Percentiles rank a stretch among this genome's conserved stretches.
phyloP scores from a whole-genome alignment of 169 alveolate genomes.

The Eimeria falciformis region DNA sequence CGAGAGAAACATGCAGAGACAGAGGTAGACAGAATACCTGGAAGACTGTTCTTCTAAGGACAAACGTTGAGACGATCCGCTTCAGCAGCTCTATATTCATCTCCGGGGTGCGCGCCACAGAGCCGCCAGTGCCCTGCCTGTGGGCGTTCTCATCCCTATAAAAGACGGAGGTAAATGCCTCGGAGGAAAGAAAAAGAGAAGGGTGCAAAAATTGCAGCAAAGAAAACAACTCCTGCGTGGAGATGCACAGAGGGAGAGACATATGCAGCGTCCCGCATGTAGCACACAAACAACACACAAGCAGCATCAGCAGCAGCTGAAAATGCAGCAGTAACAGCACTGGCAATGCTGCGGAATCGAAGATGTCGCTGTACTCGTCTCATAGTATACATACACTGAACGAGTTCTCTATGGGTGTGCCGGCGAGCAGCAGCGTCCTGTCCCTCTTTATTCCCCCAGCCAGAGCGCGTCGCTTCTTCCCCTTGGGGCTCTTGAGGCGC shows the following conservation, averaged over 20 bases:
- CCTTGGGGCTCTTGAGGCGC: neutral
- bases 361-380: neutral
- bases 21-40: neutral
- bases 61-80: neutral
- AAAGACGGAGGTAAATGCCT: neutral
- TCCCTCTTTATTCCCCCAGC: neutral
- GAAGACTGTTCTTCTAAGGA: neutral
- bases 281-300: neutral
- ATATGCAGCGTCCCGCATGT: too few relatives aligned
- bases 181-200: neutral
- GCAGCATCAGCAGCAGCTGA: neutral
- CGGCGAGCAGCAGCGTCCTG: conserved; percentile 11
- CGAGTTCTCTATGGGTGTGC: conserved; percentile 26
- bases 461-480: neutral
- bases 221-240: conserved; percentile 13
- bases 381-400: neutral
- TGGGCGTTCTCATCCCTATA: neutral
- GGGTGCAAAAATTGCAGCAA: conserved; percentile 21
- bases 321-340: neutral
- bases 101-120: neutral
- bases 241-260: neutral
- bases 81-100: neutral
- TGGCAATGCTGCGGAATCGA: neutral
- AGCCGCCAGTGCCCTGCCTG: neutral
- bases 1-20: neutral